Evolutionary conservation across 768 basidiomycete species (phyloP).

Genomic region (Tephrocybe sp.): DNA sequence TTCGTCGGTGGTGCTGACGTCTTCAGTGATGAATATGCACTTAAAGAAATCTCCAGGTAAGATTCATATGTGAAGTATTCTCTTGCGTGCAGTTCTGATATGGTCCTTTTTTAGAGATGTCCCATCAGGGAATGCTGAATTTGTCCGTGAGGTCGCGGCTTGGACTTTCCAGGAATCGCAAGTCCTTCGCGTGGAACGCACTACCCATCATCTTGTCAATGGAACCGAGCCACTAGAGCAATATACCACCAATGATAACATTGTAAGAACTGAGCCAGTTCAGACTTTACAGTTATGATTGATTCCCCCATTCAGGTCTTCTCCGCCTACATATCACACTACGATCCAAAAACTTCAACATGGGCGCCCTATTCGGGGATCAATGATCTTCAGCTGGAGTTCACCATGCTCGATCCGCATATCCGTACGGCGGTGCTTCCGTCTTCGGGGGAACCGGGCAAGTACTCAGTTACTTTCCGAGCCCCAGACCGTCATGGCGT

Average conservation of each 20-base stretch:
- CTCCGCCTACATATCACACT: constrained; percentile 70
- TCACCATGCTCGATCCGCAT: constrained; percentile 99
- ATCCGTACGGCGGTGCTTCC: constrained; percentile 76
- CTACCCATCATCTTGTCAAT: constrained; percentile 71
- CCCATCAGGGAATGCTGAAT: constrained; percentile 72
- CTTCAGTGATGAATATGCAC: constrained; percentile 74
- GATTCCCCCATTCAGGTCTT: constrained; percentile 55
- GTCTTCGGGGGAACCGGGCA: constrained; percentile 54
- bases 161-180: constrained; percentile 93
- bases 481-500: constrained; percentile 96
- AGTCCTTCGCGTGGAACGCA: constrained; percentile 75
- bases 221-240: constrained; percentile 59
- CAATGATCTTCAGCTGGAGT: constrained; percentile 87
- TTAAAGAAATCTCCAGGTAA: constrained; percentile 60
- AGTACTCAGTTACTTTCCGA: constrained; percentile 83
- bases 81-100: neutral
- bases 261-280: constrained; percentile 47
- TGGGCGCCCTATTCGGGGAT: constrained; percentile 79
- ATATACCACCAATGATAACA: constrained; percentile 86
- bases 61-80: constrained; percentile 20
- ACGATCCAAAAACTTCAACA: constrained; percentile 46
- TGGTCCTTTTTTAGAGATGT: constrained; percentile 41
- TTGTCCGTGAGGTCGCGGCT: constrained; percentile 70
- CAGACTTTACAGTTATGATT: neutral
- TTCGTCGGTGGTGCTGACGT: constrained; percentile 83